Base-by-base conservation (phyloP, 2,329 filamentous ascomycete genomes). In the Calonectria honghensis region DNA sequence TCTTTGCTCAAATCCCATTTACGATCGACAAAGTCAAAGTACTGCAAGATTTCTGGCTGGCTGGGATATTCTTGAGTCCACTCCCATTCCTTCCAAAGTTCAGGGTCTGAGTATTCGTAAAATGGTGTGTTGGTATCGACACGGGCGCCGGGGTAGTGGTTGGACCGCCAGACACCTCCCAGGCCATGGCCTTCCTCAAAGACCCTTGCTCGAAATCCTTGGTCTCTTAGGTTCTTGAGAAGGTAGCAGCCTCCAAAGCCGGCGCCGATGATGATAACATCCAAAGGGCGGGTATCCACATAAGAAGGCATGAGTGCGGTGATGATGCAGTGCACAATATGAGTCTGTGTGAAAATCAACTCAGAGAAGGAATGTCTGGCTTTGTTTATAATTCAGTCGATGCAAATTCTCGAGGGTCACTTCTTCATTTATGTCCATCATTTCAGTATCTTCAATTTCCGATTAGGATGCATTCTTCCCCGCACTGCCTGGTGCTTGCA, bases 11-110 rank as follows among this genome's bases (percentile, higher is more conserved):
- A 75, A 16, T 85, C 79, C 45, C 86, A 82, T 32, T 85, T 84
- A 18, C 84, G 79, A 50, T 86, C 86, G 7, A 88, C 84, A 72
- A 86, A 85, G 57, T 85, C 80, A 68, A 88, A 88, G 73, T 89
- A 89, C 7, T 73, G 75, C n/a, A 83, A 80, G 0, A 88, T 78
- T 68, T 89, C 86, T 14, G 81, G 75, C 68, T 84, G 83, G 0
- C 82, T 75, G 0, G 83, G 77, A 41, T 83, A 85, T 35, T 82
- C 77, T 66, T 85, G 79, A 0, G 79, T 82, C 83, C 85, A 88
- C 57, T 85, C 77, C 84, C 86, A 88, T 65, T 86, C 85, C 32
- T 85, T 81, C 16, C 87, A 80, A 16, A 86, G 75, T 27, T 85
- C 84, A 0, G 68, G 73, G 29, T 76, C 63, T 13, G 70, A 74